Evolutionary conservation across 441 rosid genomes (phyloP), one percentile per base, ranked within the genome.

Genomic region (Adansonia gregorii): DNA sequence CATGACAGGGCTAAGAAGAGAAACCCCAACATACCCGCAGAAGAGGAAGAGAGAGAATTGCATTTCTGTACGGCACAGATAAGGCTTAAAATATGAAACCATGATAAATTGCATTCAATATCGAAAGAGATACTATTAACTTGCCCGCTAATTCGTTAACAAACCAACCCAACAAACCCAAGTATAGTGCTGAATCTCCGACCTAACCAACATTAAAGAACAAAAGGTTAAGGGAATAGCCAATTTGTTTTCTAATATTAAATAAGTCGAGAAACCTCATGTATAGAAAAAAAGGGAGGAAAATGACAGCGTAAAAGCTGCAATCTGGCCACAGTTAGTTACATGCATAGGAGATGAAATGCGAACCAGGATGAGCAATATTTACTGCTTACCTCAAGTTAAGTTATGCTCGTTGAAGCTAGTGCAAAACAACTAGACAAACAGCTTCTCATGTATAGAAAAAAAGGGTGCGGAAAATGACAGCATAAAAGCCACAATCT

Each of bases 1-100:
- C 98, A 96, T 94, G 83, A 94, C 98, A 78, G 98, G 97, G 81
- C 98, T 92, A 75, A 96, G 96, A 58, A 96, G 95, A 68, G 98
- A 90, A 64, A 93, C 86, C 49, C 99, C 98, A 8, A 94, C 81
- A 78, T 93, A 93, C 83, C 98, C 98, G 73, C 97, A 93, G 84
- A 92, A 93, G 83, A 96, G 93, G 85, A 96, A 89, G 86, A 93
- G 90, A 45, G 97, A 89, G 86, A 96, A 94, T 77, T 92, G 90
- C 91, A 96, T 87, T 79, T 92, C 98, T 92, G 91, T 79, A 78
- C 4, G 24, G 52, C 70, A 79, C 67, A 56, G 45, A 78, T 20
- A 63, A 63, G 77, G 79, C 58, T 78, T 82, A 35, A 69, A 73
- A 79, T 35, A 61, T 71, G 11, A 68, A 75, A 78, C 56, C 27